Evolutionary conservation across 2,329 filamentous ascomycete genomes (phyloP), one percentile per base, ranked within the genome.

Genomic region (Aphanoascus verrucosus): DNA sequence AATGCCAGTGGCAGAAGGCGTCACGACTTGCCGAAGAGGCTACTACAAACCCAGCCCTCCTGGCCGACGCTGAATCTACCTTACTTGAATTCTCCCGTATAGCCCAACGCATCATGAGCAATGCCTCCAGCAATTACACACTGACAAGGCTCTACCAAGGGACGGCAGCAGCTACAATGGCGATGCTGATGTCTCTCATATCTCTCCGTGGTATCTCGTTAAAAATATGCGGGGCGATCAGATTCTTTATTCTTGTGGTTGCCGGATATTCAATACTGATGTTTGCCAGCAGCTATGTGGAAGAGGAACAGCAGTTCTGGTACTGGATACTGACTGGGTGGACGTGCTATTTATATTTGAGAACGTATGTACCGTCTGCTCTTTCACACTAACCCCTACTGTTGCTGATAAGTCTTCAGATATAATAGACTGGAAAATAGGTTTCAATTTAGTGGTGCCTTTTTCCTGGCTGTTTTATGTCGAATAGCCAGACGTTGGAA

Each of bases 251-350:
- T 2, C 57, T 77, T 1, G 72, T 82, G 31, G 78, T 78, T 0
- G 46, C 83, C 0, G 68, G 78, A 0, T 95, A 97, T 64, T 82
- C 84, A 1, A 67, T 81, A 37, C 94, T 96, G 82, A 97, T 97
- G 90, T 97, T 97, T 70, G 91, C 90, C 8, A 95, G 88, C 66
- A 97, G 90, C 64, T 98, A 93, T 67, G 88, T 98, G 1, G 93
- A 98, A 69, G 93, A 98, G 70, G 93, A 98, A 67, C 93, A 98
- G 48, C 88, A 97, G 60, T 96, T 95, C 66, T 98, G 93, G 93
- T 97, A 98, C 70, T 97, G 91, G 89, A 71, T 81, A 1, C 79
- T 84, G 0, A 67, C 67, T 15, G 70, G 66, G 31, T 74, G 71
- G 69, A 69, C 76, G 43, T 66, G 74, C 53, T 73, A 73, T 55